Base-by-base conservation (phyloP, 331 rosid species). In the Pyracantha coccinea region DNA sequence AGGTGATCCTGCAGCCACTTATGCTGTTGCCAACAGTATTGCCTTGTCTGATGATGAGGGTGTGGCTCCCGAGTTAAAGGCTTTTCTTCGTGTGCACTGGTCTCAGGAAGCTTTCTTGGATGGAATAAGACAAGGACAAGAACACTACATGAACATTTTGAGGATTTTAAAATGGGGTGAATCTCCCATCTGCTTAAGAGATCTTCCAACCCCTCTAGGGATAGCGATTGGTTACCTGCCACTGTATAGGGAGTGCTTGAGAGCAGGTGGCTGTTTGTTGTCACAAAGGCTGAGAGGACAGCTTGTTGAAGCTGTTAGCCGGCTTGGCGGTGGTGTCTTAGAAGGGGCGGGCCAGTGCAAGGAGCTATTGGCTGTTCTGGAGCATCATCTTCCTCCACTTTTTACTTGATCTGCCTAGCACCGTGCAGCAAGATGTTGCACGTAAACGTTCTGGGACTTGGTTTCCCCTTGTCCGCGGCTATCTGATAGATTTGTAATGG, bases 151-250 rank as follows among this genome's bases (percentile, higher is more conserved):
- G 82, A 92, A 90, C 82, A 79, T 92, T 47, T 69, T 78, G 78
- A 90, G 89, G 85, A 85, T 92, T 79, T 83, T 86, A 73, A 88
- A 83, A 80, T 81, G 93, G 93, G 96, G 96, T n/a, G 86, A 79
- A 68, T 88, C 90, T 80, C 96, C 91, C 58, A 79, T 92, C 79
- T 86, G 87, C 86, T 81, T 92, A 66, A 90, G 91, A 79, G 97
- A 89, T 84, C 89, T 92, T 85, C 96, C 97, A 19, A 72, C 85
- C 31, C 87, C 96, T 19, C 77, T 92, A 54, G 88, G 82, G 52
- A 78, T 90, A 70, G 90, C 96, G 17, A 88, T 92, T 60, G 96
- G 96, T 61, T 92, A 92, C 79, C 83, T 92, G 81, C 93, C 93
- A 15, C 86, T 92, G 83, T 92, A 92, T 80, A 84, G 96, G 80